Base-by-base conservation (phyloP, 176 grass and related monocot species). In the Calamus simplicifolius region DNA sequence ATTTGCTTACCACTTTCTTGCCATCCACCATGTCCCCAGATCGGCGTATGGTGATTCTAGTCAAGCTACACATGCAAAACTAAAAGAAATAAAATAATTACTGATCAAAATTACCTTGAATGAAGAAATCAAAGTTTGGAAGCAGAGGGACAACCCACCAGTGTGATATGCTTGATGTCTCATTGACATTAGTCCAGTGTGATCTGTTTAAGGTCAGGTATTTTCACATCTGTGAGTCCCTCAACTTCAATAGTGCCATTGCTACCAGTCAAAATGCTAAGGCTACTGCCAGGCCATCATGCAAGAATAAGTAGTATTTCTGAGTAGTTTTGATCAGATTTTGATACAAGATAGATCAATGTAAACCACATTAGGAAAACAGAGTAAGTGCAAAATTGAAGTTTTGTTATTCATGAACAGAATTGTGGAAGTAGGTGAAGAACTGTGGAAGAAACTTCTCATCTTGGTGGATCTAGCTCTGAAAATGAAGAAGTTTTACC, bases 121-220 rank as follows among this genome's bases (percentile, higher is more conserved):
- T 29, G 3, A 31, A 51, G 6, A 31, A 35, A 10, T 54, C 16
- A 7, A 13, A 56, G 48, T 18, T 27, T 6, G 28, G 62, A 65
- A 16, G 48, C 25, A 65, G 21, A 21, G 51, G 0, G 51, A 64
- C 31, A 63, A 87, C 92, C 57, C 77, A 97, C 92, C 92, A 97
- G 50, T 97, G 92, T 2, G 92, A 97, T 73, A 84, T 73, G 80
- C 92, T 97, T 1, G 92, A 97, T n/a, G 72, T 63, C 21, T 91
- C 81, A 13, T 97, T 97, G 58, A 97, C 87, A 58, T 82, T 85
- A 59, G 92, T 97, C 81, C 81, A 91, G 52, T 53, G n/a, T n/a
- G n/a, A n/a, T n/a, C n/a, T 91, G 82, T 66, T 78, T 97, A 18
- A 82, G 61, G 23, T 91, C 79, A 0, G 55, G 62, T 62, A 91